Percentiles rank a stretch among this genome's conserved stretches.
These are phyloP conservation scores for Jatropha curcas DNA, from an alignment of 345 rosid species.

Conservation along the genomic window DNA sequence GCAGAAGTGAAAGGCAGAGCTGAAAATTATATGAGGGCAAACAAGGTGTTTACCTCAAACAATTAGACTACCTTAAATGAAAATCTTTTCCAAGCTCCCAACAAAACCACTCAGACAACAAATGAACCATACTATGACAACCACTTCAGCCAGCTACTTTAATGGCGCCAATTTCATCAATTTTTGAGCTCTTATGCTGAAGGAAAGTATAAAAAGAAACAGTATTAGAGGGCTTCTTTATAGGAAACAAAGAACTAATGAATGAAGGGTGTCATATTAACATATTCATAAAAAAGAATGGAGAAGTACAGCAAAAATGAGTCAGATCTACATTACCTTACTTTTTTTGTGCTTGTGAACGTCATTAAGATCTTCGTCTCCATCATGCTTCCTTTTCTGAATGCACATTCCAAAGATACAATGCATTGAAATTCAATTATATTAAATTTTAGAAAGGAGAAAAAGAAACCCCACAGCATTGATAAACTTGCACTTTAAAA, in stretches of 20 bases:
- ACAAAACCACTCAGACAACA: conserved; percentile 43
- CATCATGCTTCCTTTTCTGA: conserved; percentile 97
- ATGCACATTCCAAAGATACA: conserved; percentile 23
- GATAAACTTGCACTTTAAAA: not conserved
- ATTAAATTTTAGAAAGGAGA: not conserved
- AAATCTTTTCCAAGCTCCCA: conserved; percentile 53
- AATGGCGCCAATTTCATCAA: conserved; percentile 86
- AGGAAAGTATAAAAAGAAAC: not conserved
- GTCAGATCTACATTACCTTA: conserved; percentile 57
- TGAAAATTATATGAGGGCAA: not conserved
- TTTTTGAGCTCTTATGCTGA: conserved; percentile 90
- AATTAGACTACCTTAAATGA: conserved; percentile 42
- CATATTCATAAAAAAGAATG: conserved; percentile 5
- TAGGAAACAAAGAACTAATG: not conserved
- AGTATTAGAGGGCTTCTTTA: conserved; percentile 17
- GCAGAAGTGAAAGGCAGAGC: not conserved
- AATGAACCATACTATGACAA: conserved; percentile 31
- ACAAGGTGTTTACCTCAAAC: conserved; percentile 49
- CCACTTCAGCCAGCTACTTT: conserved; percentile 76
- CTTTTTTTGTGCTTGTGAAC: conserved; percentile 85
- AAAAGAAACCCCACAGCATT: not conserved
- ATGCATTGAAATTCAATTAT: not conserved
- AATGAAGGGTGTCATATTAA: not conserved
- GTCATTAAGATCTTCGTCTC: conserved; percentile 86
- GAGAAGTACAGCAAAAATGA: not conserved